phyloP scores from a whole-genome alignment of 129 eudicot genomes.

The Dittrichia graveolens region DNA sequence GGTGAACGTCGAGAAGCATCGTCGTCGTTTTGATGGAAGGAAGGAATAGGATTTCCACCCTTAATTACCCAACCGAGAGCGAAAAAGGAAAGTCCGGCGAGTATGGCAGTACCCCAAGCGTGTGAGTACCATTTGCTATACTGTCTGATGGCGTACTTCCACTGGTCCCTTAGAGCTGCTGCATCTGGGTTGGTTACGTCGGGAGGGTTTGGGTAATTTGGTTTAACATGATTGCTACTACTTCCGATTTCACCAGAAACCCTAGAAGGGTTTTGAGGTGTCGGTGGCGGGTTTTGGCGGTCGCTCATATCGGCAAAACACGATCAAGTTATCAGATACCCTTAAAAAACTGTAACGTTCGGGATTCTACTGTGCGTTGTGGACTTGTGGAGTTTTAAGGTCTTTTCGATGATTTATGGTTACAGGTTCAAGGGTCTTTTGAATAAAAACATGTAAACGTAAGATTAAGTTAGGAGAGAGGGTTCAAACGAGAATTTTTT shows the following conservation, averaged over 20 bases:
- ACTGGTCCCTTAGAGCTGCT: conserved; percentile 63
- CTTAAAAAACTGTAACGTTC: no score
- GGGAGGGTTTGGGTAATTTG: conserved; percentile 65
- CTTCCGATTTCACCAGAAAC: conserved; percentile 17
- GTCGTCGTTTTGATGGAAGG: conserved; percentile 35
- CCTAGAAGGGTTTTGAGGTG: conserved; percentile 24
- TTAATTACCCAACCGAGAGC: conserved; percentile 97
- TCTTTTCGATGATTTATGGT: no score
- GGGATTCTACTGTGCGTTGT: no score
- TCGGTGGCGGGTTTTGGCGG: background rate
- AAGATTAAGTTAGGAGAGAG: no score
- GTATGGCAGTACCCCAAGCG: no score
- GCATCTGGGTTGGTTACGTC: conserved; percentile 68
- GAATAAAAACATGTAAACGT: no score
- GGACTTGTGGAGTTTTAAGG: no score
- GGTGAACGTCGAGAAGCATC: conserved; percentile 14
- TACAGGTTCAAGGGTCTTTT: no score
- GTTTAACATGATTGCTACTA: conserved; percentile 17
- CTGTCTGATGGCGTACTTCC: no score
- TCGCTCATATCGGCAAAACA: conserved; percentile 1
- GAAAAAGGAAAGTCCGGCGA: conserved; percentile 84
- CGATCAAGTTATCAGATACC: background rate
- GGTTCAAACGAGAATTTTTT: no score
- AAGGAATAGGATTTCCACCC: conserved; percentile 86
- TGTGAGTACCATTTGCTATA: no score